Percentiles rank a stretch among this genome's conserved stretches.
phyloP scores from a whole-genome alignment of 1,139 yeast genomes.

The Saccharomyces hybrid region DNA sequence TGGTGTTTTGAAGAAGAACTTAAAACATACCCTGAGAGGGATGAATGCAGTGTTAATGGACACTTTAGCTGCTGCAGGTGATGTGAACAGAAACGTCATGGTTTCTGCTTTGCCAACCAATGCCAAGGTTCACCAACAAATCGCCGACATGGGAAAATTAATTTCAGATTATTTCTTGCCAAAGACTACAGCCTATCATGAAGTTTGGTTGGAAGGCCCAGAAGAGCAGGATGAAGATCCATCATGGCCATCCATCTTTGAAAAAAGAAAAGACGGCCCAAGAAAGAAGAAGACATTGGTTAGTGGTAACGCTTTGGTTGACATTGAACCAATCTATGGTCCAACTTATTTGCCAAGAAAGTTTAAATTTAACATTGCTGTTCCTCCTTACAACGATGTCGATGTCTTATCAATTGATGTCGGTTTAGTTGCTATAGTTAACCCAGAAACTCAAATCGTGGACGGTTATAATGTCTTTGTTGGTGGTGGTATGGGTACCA shows the following conservation, averaged over 20 bases:
- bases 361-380: slow-evolving; percentile 89
- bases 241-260: slow-evolving; percentile 66
- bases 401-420: slow-evolving; percentile 95
- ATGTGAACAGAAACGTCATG: slow-evolving; percentile 94
- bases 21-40: slow-evolving; percentile 88
- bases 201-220: slow-evolving; percentile 90
- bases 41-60: slow-evolving; percentile 88
- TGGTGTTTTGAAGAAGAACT: slow-evolving; percentile 84
- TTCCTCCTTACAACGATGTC: slow-evolving; percentile 94
- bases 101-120: slow-evolving; percentile 81
- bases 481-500: slow-evolving; percentile 99
- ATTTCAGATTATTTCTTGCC: slow-evolving; percentile 84
- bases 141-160: slow-evolving; percentile 52
- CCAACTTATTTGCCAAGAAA: slow-evolving; percentile 89
- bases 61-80: slow-evolving; percentile 97
- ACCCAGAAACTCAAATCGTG: slow-evolving; percentile 47
- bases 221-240: slow-evolving; percentile 62
- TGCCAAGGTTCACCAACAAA: slow-evolving; percentile 72
- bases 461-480: slow-evolving; percentile 79
- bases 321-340: slow-evolving; percentile 82
- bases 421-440: slow-evolving; percentile 85
- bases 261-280: slow-evolving; percentile 69
- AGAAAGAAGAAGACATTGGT: slow-evolving; percentile 71
- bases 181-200: slow-evolving; percentile 91
- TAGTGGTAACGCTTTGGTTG: slow-evolving; percentile 81